Conservation (phyloP, 108 stramenopile species). For the Chaetoceros tenuissimus region DNA sequence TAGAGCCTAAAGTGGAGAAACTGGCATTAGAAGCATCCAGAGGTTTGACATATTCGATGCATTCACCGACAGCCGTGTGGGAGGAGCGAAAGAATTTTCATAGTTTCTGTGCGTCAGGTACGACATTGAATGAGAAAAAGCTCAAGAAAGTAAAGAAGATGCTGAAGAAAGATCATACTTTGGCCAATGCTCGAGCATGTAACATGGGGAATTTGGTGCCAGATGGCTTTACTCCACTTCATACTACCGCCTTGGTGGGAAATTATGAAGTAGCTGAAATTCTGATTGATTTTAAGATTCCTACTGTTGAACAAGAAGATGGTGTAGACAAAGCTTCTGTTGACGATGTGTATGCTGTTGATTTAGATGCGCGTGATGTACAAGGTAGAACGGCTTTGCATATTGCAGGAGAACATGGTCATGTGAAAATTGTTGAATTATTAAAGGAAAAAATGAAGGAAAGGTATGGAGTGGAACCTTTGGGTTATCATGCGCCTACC, state of each 20-base stretch:
- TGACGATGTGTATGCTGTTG: constrained; percentile 4
- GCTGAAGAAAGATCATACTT: constrained; percentile 22
- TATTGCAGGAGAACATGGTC: constrained; percentile 56
- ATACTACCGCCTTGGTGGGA: constrained; percentile 44
- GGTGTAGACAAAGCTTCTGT: neutral
- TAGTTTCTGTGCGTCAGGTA: constrained; percentile 20
- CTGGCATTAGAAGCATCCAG: constrained; percentile 23
- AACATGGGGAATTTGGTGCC: constrained; percentile 38
- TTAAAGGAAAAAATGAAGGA: constrained; percentile 17
- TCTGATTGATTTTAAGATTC: constrained; percentile 14
- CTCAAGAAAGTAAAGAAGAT: constrained; percentile 23
- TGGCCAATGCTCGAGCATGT: constrained; percentile 28
- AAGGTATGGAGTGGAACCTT: constrained; percentile 1
- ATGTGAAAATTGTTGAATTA: constrained; percentile 39
- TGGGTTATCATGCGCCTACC: constrained; percentile 29
- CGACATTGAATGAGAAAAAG: constrained; percentile 24
- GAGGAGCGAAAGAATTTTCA: constrained; percentile 25
- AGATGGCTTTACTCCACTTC: constrained; percentile 72
- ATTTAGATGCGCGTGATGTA: constrained; percentile 35
- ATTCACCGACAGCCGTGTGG: constrained; percentile 8
- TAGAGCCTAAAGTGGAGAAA: neutral
- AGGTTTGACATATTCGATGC: constrained; percentile 16
- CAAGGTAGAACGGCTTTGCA: constrained; percentile 78
- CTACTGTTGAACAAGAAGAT: neutral
- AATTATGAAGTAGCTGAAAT: constrained; percentile 22